phyloP scores from a whole-genome alignment of 2,329 filamentous ascomycete species.

The Trichoderma gracile region DNA sequence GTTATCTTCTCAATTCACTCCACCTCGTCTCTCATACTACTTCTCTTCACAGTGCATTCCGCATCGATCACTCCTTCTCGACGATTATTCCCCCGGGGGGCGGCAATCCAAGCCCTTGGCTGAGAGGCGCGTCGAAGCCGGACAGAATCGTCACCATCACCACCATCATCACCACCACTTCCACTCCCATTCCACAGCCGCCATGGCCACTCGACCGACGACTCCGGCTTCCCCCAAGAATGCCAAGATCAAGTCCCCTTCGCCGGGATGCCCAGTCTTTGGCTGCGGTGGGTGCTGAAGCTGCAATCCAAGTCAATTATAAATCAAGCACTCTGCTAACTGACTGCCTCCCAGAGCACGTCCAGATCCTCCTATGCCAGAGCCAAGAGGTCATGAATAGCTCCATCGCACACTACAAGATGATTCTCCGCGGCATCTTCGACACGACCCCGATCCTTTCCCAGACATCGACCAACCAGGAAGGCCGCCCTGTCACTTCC shows the following conservation, averaged over 20 bases:
- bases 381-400: conserved; percentile 65
- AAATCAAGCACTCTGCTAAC: background rate
- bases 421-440: conserved; percentile 69
- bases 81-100: background rate
- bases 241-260: conserved; percentile 60
- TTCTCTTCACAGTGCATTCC: background rate
- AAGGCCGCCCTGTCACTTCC: conserved; percentile 59
- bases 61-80: too few species aligned
- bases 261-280: conserved; percentile 60
- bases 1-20: background rate
- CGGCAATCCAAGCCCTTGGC: background rate
- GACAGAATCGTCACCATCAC: background rate
- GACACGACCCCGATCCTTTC: conserved; percentile 64
- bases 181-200: background rate
- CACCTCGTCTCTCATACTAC: too few species aligned
- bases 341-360: conserved; percentile 60
- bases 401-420: conserved; percentile 70
- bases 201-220: conserved; percentile 50
- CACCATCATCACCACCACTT: background rate
- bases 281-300: conserved; percentile 58
- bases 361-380: conserved; percentile 65
- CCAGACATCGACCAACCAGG: conserved; percentile 62
- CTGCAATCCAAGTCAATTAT: background rate
- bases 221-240: conserved; percentile 58
- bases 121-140: conserved; percentile 8